Conservation (phyloP, 2,329 filamentous ascomycete genomes). For the Ceratocystis destructans region DNA sequence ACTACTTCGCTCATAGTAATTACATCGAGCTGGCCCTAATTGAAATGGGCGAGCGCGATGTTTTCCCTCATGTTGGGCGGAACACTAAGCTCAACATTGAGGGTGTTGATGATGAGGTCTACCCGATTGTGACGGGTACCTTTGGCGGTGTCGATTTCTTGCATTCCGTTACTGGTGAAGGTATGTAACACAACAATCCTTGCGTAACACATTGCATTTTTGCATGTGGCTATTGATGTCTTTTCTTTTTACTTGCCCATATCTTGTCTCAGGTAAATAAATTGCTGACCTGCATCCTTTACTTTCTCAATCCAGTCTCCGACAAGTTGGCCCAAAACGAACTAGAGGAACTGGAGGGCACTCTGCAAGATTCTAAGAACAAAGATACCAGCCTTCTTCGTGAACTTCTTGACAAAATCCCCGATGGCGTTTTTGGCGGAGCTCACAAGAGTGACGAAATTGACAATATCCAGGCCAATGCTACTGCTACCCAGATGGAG, state of each 20-base stretch:
- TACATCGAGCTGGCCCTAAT: slow-evolving; percentile 80
- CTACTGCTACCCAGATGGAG: slow-evolving; percentile 59
- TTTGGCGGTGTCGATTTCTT: slow-evolving; percentile 93
- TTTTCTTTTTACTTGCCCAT: neutral
- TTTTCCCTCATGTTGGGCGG: slow-evolving; percentile 80
- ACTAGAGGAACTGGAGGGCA: slow-evolving; percentile 75
- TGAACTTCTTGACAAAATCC: slow-evolving; percentile 68
- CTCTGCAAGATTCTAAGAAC: slow-evolving; percentile 50
- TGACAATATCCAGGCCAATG: slow-evolving; percentile 65
- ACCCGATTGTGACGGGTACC: slow-evolving; percentile 76
- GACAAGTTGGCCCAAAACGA: slow-evolving; percentile 89
- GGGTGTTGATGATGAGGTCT: slow-evolving; percentile 54
- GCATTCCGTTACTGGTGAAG: slow-evolving; percentile 65
- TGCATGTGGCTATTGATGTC: neutral
- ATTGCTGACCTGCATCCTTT: neutral
- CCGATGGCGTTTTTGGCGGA: slow-evolving; percentile 63
- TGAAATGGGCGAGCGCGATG: slow-evolving; percentile 63
- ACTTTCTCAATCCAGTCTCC: slow-evolving; percentile 39
- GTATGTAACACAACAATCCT: slow-evolving; percentile 26
- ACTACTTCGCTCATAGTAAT: slow-evolving; percentile 89
- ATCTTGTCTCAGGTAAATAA: neutral
- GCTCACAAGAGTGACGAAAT: slow-evolving; percentile 62
- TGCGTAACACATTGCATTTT: neutral
- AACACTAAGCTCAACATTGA: slow-evolving; percentile 55
- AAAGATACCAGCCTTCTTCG: slow-evolving; percentile 62